Evolutionary conservation across 1,284 basidiomycete species (phyloP).

Genomic region (Pseudozyma pruni): DNA sequence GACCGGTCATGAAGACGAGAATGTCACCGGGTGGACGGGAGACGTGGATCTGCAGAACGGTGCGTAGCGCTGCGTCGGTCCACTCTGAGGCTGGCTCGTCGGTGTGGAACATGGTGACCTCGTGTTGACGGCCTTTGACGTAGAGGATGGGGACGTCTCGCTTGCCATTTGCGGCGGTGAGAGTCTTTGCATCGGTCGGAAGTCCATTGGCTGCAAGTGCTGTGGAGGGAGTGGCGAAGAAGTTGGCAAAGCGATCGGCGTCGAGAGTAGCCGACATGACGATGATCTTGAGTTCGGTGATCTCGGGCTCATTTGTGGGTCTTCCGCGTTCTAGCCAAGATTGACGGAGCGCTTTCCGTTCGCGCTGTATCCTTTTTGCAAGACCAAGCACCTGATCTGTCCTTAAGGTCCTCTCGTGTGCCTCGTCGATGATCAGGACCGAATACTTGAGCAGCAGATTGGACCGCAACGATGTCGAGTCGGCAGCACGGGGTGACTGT

Average conservation of each 20-base stretch:
- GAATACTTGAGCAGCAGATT: slow-evolving; percentile 82
- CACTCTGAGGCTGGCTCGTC: slow-evolving; percentile 82
- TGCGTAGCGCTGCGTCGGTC: slow-evolving; percentile 85
- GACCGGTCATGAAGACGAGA: slow-evolving; percentile 93
- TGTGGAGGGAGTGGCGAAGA: slow-evolving; percentile 73
- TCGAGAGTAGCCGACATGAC: slow-evolving; percentile 98
- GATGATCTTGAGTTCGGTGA: slow-evolving; percentile 79
- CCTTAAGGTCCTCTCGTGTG: slow-evolving; percentile 92
- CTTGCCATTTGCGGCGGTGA: slow-evolving; percentile 15
- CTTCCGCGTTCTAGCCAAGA: slow-evolving; percentile 47
- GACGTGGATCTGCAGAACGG: slow-evolving; percentile 89
- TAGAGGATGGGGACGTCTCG: slow-evolving; percentile 80
- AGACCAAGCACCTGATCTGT: slow-evolving; percentile 94
- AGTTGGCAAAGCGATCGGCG: slow-evolving; percentile 89
- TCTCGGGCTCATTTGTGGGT: slow-evolving; percentile 64
- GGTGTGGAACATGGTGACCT: slow-evolving; percentile 77
- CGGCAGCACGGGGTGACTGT: no score
- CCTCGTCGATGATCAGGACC: slow-evolving; percentile 93
- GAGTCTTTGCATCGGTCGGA: neutral
- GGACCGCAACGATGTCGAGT: slow-evolving; percentile 18
- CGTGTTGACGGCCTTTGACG: slow-evolving; percentile 90
- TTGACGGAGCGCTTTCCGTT: slow-evolving; percentile 71
- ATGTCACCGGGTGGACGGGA: slow-evolving; percentile 85
- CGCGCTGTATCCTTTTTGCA: slow-evolving; percentile 74
- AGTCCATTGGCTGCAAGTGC: slow-evolving; percentile 16